Base-by-base conservation (phyloP, 164 flowering plant genomes). In the Magnolia officinalis region DNA sequence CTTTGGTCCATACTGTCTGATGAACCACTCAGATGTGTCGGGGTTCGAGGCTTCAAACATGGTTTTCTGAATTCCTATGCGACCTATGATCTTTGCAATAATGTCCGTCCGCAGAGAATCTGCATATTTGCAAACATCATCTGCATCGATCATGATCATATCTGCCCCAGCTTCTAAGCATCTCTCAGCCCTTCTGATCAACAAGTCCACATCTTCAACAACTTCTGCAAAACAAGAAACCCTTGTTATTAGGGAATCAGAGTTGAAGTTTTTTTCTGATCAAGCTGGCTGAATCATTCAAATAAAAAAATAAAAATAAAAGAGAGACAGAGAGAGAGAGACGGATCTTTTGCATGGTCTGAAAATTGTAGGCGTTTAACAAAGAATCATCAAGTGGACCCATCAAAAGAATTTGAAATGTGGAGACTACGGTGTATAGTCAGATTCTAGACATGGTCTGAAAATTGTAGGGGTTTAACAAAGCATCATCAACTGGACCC, bases 111-210 rank as follows among this genome's bases (percentile, higher is more conserved):
- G 77, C 61, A 95, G 51, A 19, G 88, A 76, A 67, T 90, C 96
- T 65, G 89, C 87, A 63, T 88, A 83, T 72, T 82, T 86, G 81
- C 93, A 90, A 71, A 95, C 83, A 79, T 88, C 97, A 77, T 91
- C 96, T 55, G 99, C 91, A 78, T 93, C 97, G 16, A 95, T 90
- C 98, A 92, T 90, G 74, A 95, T 93, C 92, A 88, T 95, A 85
- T 95, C 98, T 67, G 98, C 99, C 71, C 99, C 99, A 61, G 99
- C 99, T 82, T 93, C 95, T 76, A 95, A 82, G 88, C 96, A 95
- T 85, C 99, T 91, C 87, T 92, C 96, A 37, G 98, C 98, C 82
- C 86, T 90, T 81, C 95, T 85, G 76, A 93, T 87, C 89, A 95
- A 77, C 51, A 87, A 87, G 87, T 92, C 89, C 9, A 92, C 90